Conservation (phyloP, 768 basidiomycete species). For the Xanthoconium purpureum region DNA sequence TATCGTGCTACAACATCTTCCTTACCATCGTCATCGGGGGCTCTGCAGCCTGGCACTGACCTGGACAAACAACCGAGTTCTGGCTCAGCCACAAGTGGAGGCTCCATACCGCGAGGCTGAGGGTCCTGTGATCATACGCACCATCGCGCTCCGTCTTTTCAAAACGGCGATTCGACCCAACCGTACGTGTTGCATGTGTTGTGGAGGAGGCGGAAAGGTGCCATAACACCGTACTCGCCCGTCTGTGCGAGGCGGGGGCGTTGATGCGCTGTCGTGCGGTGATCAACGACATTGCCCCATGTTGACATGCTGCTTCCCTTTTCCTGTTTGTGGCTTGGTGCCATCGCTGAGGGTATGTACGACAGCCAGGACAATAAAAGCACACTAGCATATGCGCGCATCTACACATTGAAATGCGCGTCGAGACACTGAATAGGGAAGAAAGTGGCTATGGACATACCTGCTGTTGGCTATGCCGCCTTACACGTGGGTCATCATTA, state of each 20-base stretch:
- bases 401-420: not conserved
- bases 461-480: not conserved
- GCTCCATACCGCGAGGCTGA: not conserved
- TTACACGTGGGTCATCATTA: too few relatives aligned
- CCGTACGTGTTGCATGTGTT: too few relatives aligned
- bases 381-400: too few relatives aligned
- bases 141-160: not conserved
- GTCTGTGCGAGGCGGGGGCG: too few relatives aligned
- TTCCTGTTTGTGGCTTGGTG: too few relatives aligned
- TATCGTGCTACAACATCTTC: not conserved
- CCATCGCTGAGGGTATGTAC: too few relatives aligned
- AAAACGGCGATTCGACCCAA: slow-evolving; percentile 2
- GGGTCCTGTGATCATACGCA: not conserved
- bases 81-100: not conserved
- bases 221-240: too few relatives aligned
- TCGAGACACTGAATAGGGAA: not conserved
- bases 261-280: not conserved
- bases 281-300: not conserved
- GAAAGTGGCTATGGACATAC: not conserved
- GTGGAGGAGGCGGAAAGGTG: too few relatives aligned
- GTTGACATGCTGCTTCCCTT: too few relatives aligned
- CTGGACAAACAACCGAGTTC: not conserved
- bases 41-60: not conserved
- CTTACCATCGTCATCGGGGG: not conserved
- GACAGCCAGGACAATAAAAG: too few relatives aligned